These are phyloP conservation scores for Guadua angustifolia DNA, from an alignment of 176 grass and related monocot genomes.

Conservation along the genomic window DNA sequence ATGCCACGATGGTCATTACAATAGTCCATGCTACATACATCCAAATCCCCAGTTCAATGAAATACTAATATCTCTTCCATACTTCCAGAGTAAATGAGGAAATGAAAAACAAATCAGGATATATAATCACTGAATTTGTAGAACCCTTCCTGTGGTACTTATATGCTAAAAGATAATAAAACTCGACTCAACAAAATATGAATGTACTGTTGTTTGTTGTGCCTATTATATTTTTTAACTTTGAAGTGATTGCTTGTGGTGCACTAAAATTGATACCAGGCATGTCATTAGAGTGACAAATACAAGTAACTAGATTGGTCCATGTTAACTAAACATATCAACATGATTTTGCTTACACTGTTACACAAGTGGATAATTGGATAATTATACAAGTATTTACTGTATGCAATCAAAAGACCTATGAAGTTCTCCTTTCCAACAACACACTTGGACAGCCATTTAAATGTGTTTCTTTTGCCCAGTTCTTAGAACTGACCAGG, in stretches of 20 bases:
- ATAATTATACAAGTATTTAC: conserved; percentile 19
- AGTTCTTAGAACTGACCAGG: not conserved
- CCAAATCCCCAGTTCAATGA: not conserved
- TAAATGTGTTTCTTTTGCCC: not conserved
- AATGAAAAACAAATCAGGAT: not conserved
- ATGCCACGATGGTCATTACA: not conserved
- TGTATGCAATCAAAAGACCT: not conserved
- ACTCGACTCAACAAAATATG: not conserved
- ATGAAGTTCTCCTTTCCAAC: not conserved
- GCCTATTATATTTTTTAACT: not conserved
- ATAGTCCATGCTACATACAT: not conserved
- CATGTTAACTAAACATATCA: not conserved
- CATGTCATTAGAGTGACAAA: not conserved
- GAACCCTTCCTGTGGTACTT: conserved; percentile 9
- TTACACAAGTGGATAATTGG: not conserved
- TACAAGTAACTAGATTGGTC: conserved; percentile 11
- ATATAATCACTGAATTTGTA: not conserved
- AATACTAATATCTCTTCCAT: not conserved
- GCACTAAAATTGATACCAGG: conserved; percentile 8
- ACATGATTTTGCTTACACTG: conserved; percentile 18
- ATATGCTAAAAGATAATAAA: conserved; percentile 1
- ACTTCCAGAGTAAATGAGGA: conserved; percentile 21
- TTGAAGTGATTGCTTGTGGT: not conserved
- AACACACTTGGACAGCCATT: not conserved
- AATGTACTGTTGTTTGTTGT: not conserved